Evolutionary conservation across 2,329 filamentous ascomycete genomes (phyloP), one percentile per base, ranked within the genome.

Genomic region (Ophiostoma perfectum): DNA sequence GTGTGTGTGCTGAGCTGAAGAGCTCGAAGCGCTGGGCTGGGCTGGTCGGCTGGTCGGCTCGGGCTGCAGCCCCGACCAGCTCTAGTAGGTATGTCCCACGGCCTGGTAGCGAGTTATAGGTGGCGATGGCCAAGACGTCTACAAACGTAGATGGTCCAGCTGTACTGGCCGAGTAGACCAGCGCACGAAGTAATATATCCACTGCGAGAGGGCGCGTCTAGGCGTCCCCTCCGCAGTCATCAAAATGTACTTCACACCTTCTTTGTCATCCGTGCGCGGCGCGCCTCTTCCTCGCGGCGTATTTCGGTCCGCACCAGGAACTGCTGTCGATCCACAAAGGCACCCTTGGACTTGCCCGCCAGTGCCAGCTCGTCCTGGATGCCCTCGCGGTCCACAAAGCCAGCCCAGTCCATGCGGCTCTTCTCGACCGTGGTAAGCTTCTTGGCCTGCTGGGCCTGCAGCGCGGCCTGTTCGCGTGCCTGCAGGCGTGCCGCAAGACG

Each of bases 371-470:
- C 88, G 77, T 90, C 87, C 75, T 87, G 83, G 78, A 90, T 88
- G 8, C 88, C 88, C 76, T 89, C 88, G 76, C 88, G 85, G 77
- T 90, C 88, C 69, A 90, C 88, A 73, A 85, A 90, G 12, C 87
- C 87, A 3, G 88, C 88, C 88, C 88, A 90, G 77, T 90, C 88
- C 84, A 90, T 88, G 66, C 86, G 82, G 73, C 86, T 89, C 82
- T 90, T 90, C 78, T 90, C 87, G 16, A 90, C 86, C 16, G 87
- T 88, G 75, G 88, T 90, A 72, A 90, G 80, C 75, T 90, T 90
- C 80, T 84, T 86, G 65, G 86, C 83, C 70, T 83, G 81, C 16
- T 81, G 81, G 62, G 41, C 38, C 18, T 65, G 60, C 38, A 66
- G 64, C 4, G 64, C 66, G 1, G 68, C 52, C 42, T 49, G 74